These are phyloP conservation scores for Lepraria neglecta DNA, from an alignment of 495 filamentous ascomycete species.

Conservation along the genomic window DNA sequence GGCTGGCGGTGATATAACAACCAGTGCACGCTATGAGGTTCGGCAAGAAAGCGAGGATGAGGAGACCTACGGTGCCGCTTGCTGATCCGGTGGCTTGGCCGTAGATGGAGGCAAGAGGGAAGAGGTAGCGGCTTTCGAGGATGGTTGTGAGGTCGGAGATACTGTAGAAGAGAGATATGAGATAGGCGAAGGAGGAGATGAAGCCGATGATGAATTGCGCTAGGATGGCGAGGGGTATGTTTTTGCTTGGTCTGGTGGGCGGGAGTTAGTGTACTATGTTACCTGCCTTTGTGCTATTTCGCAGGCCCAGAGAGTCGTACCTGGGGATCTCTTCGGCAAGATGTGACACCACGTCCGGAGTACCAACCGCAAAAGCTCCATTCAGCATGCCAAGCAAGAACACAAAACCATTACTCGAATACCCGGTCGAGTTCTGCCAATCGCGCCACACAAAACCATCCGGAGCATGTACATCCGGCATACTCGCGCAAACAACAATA, in stretches of 20 bases:
- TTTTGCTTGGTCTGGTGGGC: slow-evolving; percentile 40
- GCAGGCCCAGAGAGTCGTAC: not conserved
- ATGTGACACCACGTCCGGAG: slow-evolving; percentile 64
- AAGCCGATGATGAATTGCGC: slow-evolving; percentile 42
- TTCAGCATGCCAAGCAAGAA: slow-evolving; percentile 71
- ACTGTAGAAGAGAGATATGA: slow-evolving; percentile 61
- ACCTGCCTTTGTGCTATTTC: no score
- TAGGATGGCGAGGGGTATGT: slow-evolving; percentile 53
- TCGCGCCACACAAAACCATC: slow-evolving; percentile 56
- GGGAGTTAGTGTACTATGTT: not conserved
- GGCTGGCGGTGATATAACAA: slow-evolving; percentile 60
- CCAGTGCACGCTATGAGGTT: slow-evolving; percentile 55
- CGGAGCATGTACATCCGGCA: slow-evolving; percentile 56
- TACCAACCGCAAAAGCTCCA: slow-evolving; percentile 70
- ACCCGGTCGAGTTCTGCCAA: slow-evolving; percentile 60
- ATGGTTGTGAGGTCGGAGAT: slow-evolving; percentile 59
- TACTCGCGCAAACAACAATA: slow-evolving; percentile 64
- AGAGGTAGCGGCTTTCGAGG: slow-evolving; percentile 49
- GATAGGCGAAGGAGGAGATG: slow-evolving; percentile 62
- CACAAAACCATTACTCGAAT: slow-evolving; percentile 56
- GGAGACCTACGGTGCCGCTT: slow-evolving; percentile 55
- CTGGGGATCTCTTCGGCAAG: slow-evolving; percentile 67
- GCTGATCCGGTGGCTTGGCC: slow-evolving; percentile 58
- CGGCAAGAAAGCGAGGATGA: slow-evolving; percentile 57
- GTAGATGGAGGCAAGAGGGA: slow-evolving; percentile 69